These are phyloP conservation scores for Aspergillus awamori DNA, from an alignment of 2,329 filamentous ascomycete genomes.

Conservation along the genomic window DNA sequence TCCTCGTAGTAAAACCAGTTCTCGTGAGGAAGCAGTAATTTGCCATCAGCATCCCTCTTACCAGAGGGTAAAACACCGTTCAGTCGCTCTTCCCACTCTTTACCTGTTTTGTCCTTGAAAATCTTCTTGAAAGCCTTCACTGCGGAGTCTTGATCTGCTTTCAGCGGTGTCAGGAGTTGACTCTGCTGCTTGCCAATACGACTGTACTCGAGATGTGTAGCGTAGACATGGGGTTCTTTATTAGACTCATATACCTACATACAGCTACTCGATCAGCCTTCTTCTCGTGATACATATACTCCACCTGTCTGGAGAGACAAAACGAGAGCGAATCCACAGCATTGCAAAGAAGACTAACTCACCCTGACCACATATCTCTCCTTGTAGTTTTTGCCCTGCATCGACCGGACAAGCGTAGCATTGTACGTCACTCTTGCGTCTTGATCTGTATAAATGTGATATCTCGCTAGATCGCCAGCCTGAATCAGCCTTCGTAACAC, in stretches of 20 bases:
- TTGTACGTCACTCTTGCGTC: conserved; percentile 64
- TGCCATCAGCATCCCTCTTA: conserved; percentile 29
- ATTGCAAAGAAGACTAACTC: conserved; percentile 30
- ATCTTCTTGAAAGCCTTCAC: conserved; percentile 58
- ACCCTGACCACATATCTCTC: conserved; percentile 66
- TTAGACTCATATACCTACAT: conserved; percentile 69
- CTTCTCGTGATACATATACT: too few species aligned
- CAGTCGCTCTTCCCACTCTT: conserved; percentile 59
- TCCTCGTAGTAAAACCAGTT: conserved; percentile 38
- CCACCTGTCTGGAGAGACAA: background rate
- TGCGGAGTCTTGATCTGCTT: conserved; percentile 43
- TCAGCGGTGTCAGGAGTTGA: conserved; percentile 37
- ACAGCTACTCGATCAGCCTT: background rate
- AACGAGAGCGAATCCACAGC: background rate
- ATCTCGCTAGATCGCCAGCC: conserved; percentile 51
- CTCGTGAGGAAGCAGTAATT: conserved; percentile 28
- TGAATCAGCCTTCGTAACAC: background rate
- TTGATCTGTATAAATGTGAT: conserved; percentile 66
- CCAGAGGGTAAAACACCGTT: conserved; percentile 21
- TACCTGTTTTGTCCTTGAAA: conserved; percentile 61
- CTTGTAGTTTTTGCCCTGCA: conserved; percentile 50
- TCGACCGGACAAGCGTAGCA: conserved; percentile 61
- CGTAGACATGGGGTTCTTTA: conserved; percentile 62
- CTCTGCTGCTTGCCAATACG: conserved; percentile 33
- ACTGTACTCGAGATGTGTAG: conserved; percentile 57